phyloP scores from a whole-genome alignment of 2,329 filamentous ascomycete species.

The Aspergillus novoparasiticus region DNA sequence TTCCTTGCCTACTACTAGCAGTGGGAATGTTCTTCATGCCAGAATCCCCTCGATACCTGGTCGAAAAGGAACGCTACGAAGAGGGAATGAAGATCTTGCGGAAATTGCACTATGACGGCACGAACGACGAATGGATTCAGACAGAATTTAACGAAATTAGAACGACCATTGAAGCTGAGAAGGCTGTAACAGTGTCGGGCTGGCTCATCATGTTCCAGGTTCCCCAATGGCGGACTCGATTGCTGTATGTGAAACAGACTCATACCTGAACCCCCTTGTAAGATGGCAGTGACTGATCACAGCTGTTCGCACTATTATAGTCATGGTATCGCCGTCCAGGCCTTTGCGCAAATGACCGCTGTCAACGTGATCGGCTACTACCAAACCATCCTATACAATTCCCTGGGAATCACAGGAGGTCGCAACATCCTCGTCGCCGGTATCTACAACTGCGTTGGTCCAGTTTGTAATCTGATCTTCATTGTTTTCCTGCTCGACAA shows the following conservation, averaged over 20 bases:
- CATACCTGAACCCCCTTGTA: background rate
- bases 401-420: slow-evolving; percentile 58
- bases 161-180: slow-evolving; percentile 61
- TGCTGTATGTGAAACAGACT: slow-evolving; percentile 44
- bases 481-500: slow-evolving; percentile 60
- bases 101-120: slow-evolving; percentile 58
- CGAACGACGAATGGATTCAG: slow-evolving; percentile 60
- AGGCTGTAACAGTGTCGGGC: slow-evolving; percentile 52
- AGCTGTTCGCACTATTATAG: slow-evolving; percentile 10
- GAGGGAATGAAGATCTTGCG: slow-evolving; percentile 53
- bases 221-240: slow-evolving; percentile 59
- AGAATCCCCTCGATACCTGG: slow-evolving; percentile 38
- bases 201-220: slow-evolving; percentile 44
- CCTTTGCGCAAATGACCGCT: slow-evolving; percentile 62
- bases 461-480: slow-evolving; percentile 46
- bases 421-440: slow-evolving; percentile 59
- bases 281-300: background rate
- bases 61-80: slow-evolving; percentile 49
- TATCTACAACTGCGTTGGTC: slow-evolving; percentile 64
- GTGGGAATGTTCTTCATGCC: slow-evolving; percentile 37
- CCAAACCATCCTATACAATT: slow-evolving; percentile 43
- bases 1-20: slow-evolving; percentile 44
- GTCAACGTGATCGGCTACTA: slow-evolving; percentile 48
- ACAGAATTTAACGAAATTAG: slow-evolving; percentile 30
- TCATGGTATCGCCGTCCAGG: slow-evolving; percentile 63